Evolutionary conservation across 148 eudicot species (phyloP), one percentile per base, ranked within the genome.

Genomic region (Pouteria glomerata): DNA sequence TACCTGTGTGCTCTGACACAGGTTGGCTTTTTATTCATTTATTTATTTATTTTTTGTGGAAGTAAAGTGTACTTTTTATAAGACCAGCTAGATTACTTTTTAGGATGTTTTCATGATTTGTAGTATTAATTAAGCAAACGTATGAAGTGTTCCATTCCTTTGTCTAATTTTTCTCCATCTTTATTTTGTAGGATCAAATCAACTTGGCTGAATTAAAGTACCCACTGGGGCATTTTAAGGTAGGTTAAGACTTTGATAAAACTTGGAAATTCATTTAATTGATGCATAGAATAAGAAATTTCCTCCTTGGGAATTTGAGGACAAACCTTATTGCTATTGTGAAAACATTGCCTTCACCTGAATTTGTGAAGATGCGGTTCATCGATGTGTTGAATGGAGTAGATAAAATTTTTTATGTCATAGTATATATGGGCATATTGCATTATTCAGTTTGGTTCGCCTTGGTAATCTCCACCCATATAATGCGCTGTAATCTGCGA

Each of bases 161-260:
- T 71, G 50, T 63, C 63, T 77, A 39, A 71, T 69, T 72, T 44
- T 61, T 23, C 23, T 61, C 42, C 35, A 51, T 41, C 45, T 47
- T 72, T 59, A n/a, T 82, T 51, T 69, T 83, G 72, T 76, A 94
- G 98, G 98, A 86, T 85, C 98, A 94, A 77, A 78, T 94, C 71
- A 86, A 87, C 30, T 48, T 91, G 75, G 79, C 89, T 70, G 98
- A 94, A 37, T 82, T 80, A 68, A 94, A 88, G 76, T 86, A 94
- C 85, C 97, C 98, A 59, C 53, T 91, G 81, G 89, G 88, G 75
- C 90, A 89, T 78, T 94, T 86, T 63, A 91, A 94, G 98, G 98
- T 89, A 69, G 19, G 79, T 67, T 35, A 60, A 24, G 52, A 31
- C 31, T 59, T 30, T 44, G 45, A 50, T 50, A 53, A 4, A 23